These are phyloP conservation scores for Colletotrichum sp. DNA, from an alignment of 2,329 filamentous ascomycete genomes.

Conservation along the genomic window DNA sequence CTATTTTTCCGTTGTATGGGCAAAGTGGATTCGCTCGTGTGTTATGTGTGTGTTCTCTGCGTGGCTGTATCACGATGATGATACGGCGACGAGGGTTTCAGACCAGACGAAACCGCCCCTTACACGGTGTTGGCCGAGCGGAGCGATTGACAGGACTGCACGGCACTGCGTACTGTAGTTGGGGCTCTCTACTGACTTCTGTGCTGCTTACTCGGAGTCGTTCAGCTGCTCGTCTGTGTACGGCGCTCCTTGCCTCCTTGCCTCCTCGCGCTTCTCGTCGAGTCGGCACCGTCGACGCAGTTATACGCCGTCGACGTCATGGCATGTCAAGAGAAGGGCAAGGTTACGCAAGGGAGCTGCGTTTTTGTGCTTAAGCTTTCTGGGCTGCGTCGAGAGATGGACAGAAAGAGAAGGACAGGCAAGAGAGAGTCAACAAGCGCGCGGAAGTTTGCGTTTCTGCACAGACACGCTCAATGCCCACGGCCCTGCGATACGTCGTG, in stretches of 20 bases:
- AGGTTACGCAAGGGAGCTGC: background rate
- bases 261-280: background rate
- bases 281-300: background rate
- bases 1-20: background rate
- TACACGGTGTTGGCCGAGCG: background rate
- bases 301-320: constrained; percentile 9
- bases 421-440: background rate
- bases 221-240: background rate
- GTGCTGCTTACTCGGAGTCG: background rate
- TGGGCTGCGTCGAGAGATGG: background rate
- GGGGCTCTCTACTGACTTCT: background rate
- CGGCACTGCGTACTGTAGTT: background rate
- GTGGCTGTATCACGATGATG: constrained; percentile 9
- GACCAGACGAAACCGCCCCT: constrained; percentile 1
- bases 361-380: background rate
- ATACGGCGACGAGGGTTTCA: constrained; percentile 19
- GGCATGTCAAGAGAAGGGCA: background rate
- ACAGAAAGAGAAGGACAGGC: background rate
- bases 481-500: background rate
- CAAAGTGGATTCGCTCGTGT: background rate
- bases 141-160: background rate
- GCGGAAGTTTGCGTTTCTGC: background rate
- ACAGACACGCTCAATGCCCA: background rate
- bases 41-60: background rate
- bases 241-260: background rate